Percentiles rank a stretch among this genome's conserved stretches.
Conservation (phyloP, 306 rosid genomes). For the Vicia villosa region DNA sequence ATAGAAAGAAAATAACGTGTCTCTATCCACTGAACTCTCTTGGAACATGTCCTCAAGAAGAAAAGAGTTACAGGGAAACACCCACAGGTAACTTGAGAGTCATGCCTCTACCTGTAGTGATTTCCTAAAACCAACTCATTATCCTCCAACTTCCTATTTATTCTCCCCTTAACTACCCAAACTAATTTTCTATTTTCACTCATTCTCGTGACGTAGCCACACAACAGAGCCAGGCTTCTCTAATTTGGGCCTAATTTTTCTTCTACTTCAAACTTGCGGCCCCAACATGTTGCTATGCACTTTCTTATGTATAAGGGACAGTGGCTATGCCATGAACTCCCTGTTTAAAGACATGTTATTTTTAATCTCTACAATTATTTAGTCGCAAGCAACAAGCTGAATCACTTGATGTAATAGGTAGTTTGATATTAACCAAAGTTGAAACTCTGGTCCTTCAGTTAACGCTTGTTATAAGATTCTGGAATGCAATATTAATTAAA, state of each 20-base stretch:
- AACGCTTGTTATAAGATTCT: constrained; percentile 20
- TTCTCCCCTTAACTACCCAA: not conserved
- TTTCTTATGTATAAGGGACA: not conserved
- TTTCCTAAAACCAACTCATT: not conserved
- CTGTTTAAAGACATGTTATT: not conserved
- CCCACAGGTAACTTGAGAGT: not conserved
- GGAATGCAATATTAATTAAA: constrained; percentile 14
- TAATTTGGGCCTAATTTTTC: not conserved
- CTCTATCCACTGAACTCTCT: not conserved
- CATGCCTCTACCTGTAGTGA: not conserved
- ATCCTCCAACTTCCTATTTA: not conserved
- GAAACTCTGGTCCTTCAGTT: constrained; percentile 12
- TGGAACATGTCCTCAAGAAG: not conserved
- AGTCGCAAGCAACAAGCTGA: constrained; percentile 17
- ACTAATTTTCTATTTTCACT: not conserved
- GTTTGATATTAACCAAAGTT: constrained; percentile 3
- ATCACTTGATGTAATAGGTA: not conserved
- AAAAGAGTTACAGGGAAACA: not conserved
- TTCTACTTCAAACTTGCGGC: not conserved
- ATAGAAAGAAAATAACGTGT: not conserved
- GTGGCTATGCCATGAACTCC: constrained; percentile 10
- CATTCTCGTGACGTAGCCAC: not conserved
- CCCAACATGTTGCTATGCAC: not conserved
- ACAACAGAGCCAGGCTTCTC: not conserved
- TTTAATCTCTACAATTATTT: not conserved